These are phyloP conservation scores for Xerocomus brunneocitrinus DNA, from an alignment of 768 basidiomycete species.

Conservation along the genomic window DNA sequence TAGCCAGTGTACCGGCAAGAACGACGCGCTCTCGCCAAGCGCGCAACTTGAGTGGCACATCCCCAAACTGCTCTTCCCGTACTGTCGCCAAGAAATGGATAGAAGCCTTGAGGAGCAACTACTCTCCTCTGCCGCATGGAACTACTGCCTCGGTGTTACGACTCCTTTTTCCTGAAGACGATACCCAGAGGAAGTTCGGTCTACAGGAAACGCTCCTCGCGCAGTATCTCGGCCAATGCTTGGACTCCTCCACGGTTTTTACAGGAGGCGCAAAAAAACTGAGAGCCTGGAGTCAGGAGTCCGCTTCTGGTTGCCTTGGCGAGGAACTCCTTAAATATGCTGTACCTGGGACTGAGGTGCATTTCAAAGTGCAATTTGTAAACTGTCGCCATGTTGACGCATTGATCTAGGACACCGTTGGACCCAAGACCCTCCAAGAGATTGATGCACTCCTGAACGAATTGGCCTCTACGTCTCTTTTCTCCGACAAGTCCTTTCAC, in stretches of 20 bases:
- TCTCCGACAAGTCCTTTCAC: conserved; percentile 49
- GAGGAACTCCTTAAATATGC: conserved; percentile 48
- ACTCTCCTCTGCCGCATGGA: conserved; percentile 45
- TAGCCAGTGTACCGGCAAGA: conserved; percentile 29
- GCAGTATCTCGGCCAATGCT: conserved; percentile 44
- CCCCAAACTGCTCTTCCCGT: conserved; percentile 33
- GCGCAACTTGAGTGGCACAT: not conserved
- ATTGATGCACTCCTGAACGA: conserved; percentile 69
- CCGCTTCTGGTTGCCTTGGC: conserved; percentile 65
- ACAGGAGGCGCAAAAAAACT: conserved; percentile 24
- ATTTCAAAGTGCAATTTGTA: not conserved
- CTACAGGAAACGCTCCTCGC: conserved; percentile 65
- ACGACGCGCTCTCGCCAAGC: conserved; percentile 16
- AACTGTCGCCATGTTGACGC: conserved; percentile 3
- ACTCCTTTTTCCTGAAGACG: conserved; percentile 83
- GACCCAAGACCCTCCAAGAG: conserved; percentile 38
- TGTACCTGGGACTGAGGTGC: conserved; percentile 35
- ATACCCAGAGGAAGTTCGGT: conserved; percentile 62
- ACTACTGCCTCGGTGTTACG: conserved; percentile 62
- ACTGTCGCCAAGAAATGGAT: conserved; percentile 45
- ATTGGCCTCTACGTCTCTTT: conserved; percentile 64
- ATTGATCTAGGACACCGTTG: conserved; percentile 15
- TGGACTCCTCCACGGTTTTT: conserved; percentile 36
- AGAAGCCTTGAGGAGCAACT: conserved; percentile 35
- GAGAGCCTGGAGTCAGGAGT: conserved; percentile 38